Base-by-base conservation (phyloP, 2,329 filamentous ascomycete genomes). In the Cladosporium colombiae region DNA sequence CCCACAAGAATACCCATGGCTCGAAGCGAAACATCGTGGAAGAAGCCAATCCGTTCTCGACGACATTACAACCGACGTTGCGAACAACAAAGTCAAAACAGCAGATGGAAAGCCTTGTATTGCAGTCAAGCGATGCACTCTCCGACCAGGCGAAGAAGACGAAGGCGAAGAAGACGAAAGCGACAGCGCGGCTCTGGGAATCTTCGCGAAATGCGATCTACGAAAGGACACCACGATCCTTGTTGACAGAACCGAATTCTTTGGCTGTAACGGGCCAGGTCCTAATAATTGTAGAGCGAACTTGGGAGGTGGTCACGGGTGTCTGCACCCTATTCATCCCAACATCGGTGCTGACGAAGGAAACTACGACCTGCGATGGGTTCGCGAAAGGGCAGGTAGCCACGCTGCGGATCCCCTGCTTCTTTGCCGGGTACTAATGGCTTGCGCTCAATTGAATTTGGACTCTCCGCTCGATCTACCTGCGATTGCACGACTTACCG, bases 1-100 rank as follows among this genome's bases (percentile, higher is more conserved):
- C 18, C 70, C 68, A 4, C 65, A 69, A 11, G 57, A 62, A 14
- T 76, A 76, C 62, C 73, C 74, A 0, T 76, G 74, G 74, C 66
- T 75, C 61, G 55, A 65, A n/a, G 46, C 21, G 14, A 52, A 40
- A 21, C 65, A 69, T 44, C 65, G 65, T 5, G 49, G 68, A 21
- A 21, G 56, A 44, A 25, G 3, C 16, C 23, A 59, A 21, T 14
- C 6, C 7, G 37, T 59, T n/a, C 37, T 59, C 1, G 44, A 33
- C 7, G n/a, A 62, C 18, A 62, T 73, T 29, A 69, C 67, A 33
- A 16, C n/a, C 18, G 62, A 65, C 6, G 23, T 65, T 31, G 21
- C 11, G 3, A 37, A n/a, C 3, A 62, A 37, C 16, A 21, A 53
- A 27, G 21, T 23, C 14, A 35, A 31, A 18, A 13, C 33, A 33